phyloP scores from a whole-genome alignment of 768 basidiomycete genomes.

The Imleria badia region DNA sequence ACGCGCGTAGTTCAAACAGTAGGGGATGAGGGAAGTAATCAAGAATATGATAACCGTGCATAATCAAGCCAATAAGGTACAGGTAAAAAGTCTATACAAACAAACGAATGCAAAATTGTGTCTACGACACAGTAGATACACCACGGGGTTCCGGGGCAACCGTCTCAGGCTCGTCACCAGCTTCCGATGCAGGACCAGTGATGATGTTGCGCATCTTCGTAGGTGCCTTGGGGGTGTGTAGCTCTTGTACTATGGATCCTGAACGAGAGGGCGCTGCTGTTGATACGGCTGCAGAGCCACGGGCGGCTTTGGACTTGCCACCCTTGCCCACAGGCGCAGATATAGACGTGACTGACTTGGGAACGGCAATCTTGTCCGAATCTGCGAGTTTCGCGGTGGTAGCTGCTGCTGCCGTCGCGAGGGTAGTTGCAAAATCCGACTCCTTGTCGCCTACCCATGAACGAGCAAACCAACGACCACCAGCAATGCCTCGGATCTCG shows the following conservation, averaged over 20 bases:
- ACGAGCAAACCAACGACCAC: constrained; percentile 76
- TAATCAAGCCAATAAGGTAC: constrained; percentile 15
- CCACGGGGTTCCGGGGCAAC: constrained; percentile 18
- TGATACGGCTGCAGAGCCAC: constrained; percentile 40
- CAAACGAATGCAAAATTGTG: constrained; percentile 3
- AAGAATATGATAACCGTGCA: constrained; percentile 9
- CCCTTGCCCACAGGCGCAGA: constrained; percentile 47
- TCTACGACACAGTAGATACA: constrained; percentile 21
- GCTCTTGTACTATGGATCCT: constrained; percentile 51
- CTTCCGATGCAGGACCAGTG: constrained; percentile 50
- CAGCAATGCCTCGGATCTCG: constrained; percentile 79
- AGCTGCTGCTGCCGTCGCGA: constrained; percentile 27
- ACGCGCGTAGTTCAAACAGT: not conserved
- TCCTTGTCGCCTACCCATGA: constrained; percentile 88
- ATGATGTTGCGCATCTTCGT: constrained; percentile 70
- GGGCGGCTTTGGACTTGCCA: constrained; percentile 41
- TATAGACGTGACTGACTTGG: constrained; percentile 45
- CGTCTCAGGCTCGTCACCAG: constrained; percentile 47
- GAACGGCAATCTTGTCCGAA: constrained; percentile 25
- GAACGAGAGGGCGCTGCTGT: constrained; percentile 61
- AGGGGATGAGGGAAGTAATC: not conserved
- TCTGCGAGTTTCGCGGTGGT: constrained; percentile 31
- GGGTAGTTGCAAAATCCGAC: constrained; percentile 54
- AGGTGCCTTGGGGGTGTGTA: constrained; percentile 46
- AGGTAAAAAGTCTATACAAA: constrained; percentile 1